phyloP scores from a whole-genome alignment of 352 stramenopile genomes.

The Phytophthora quininea region DNA sequence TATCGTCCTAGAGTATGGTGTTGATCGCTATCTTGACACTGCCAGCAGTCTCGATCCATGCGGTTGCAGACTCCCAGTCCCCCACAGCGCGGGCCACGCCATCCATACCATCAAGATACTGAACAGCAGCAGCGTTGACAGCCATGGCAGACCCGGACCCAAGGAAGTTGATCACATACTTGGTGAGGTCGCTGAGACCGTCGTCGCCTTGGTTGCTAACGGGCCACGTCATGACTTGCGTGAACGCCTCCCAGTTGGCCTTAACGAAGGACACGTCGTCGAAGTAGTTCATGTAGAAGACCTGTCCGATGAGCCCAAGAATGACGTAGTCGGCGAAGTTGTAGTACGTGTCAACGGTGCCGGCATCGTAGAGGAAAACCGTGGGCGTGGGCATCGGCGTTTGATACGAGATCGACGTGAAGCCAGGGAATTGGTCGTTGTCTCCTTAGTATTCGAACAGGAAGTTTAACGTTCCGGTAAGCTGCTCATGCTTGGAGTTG shows the following conservation, averaged over 20 bases:
- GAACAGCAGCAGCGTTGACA: slow-evolving; percentile 34
- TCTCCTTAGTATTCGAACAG: slow-evolving; percentile 32
- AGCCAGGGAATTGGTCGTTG: slow-evolving; percentile 27
- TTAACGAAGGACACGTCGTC: slow-evolving; percentile 23
- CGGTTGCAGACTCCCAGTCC: slow-evolving; percentile 24
- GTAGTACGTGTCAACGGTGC: slow-evolving; percentile 18
- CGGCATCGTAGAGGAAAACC: slow-evolving; percentile 35
- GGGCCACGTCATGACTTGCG: slow-evolving; percentile 23
- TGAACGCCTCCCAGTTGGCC: slow-evolving; percentile 31
- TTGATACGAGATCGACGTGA: slow-evolving; percentile 34
- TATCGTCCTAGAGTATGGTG: slow-evolving; percentile 35
- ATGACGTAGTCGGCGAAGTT: slow-evolving; percentile 43
- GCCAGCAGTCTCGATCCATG: slow-evolving; percentile 16
- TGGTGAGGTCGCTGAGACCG: slow-evolving; percentile 33
- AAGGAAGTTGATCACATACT: slow-evolving; percentile 34
- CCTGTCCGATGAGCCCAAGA: slow-evolving; percentile 32
- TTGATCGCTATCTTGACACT: slow-evolving; percentile 36
- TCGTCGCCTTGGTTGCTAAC: slow-evolving; percentile 20
- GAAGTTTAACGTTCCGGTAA: slow-evolving; percentile 35
- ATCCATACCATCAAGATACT: slow-evolving; percentile 34
- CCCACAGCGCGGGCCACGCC: slow-evolving; percentile 21
- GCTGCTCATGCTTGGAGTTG: slow-evolving; percentile 34
- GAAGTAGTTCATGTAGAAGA: slow-evolving; percentile 43
- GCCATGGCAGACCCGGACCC: slow-evolving; percentile 28
- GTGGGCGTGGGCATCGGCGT: slow-evolving; percentile 33